Conservation (phyloP, 83 land plant genomes). For the Picea abies region DNA sequence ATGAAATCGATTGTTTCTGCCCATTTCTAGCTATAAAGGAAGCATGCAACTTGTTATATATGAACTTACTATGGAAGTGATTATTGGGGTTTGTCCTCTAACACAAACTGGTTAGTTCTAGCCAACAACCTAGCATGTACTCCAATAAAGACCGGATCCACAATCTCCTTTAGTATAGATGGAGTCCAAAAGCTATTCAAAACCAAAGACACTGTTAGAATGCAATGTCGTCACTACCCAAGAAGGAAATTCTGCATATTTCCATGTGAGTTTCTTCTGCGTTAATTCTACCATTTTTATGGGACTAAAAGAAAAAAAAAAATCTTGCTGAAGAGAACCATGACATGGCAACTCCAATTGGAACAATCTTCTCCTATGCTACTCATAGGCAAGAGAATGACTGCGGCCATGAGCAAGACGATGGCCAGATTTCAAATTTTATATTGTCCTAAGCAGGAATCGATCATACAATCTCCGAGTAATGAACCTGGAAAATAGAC, state of each 20-base stretch:
- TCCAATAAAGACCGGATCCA: constrained; percentile 18
- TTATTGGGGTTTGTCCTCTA: constrained; percentile 13
- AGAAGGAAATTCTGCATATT: neutral
- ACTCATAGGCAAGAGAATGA: too few relatives aligned
- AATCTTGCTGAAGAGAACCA: too few relatives aligned
- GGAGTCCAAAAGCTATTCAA: neutral
- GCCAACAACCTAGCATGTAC: neutral
- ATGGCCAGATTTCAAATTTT: too few relatives aligned
- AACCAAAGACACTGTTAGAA: neutral
- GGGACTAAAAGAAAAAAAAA: neutral
- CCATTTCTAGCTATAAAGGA: neutral
- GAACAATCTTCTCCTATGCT: too few relatives aligned
- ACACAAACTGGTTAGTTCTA: neutral
- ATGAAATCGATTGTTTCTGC: neutral
- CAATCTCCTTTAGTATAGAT: neutral
- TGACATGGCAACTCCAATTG: too few relatives aligned
- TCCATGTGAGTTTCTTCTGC: neutral
- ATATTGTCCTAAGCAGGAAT: too few relatives aligned
- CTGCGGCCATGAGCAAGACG: too few relatives aligned
- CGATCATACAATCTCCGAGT: too few relatives aligned
- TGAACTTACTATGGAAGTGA: constrained; percentile 17
- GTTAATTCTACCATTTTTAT: neutral
- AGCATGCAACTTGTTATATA: neutral
- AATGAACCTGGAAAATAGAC: too few relatives aligned
- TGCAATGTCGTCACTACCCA: neutral